A percentile compares a stretch with the other conserved stretches of the same genome.
Evolutionary conservation across 2,329 filamentous ascomycete genomes (phyloP).

Genomic region (Fusarium poae): DNA sequence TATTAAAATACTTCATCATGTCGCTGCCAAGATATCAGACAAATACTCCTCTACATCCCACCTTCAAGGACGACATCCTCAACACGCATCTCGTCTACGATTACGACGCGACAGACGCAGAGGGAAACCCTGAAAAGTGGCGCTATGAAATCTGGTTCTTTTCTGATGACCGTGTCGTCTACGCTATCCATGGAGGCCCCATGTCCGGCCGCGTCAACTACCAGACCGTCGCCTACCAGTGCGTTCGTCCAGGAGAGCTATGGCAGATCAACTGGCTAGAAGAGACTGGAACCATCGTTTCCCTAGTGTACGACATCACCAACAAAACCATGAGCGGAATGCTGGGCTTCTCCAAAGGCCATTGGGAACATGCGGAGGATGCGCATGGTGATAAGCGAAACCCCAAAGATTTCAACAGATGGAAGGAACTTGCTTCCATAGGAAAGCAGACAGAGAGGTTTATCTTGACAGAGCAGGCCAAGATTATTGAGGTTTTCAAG

Average conservation of each 20-base stretch:
- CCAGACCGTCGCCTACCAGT: conserved; percentile 68
- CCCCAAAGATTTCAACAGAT: conserved; percentile 62
- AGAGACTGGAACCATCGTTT: conserved; percentile 69
- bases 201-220: conserved; percentile 69
- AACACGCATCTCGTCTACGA: conserved; percentile 70
- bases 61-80: conserved; percentile 61
- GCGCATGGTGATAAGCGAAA: conserved; percentile 70
- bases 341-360: conserved; percentile 66
- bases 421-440: conserved; percentile 62
- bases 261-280: conserved; percentile 74
- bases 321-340: conserved; percentile 64
- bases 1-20: conserved; percentile 18
- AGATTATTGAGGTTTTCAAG: conserved; percentile 63
- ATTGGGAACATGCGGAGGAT: conserved; percentile 65
- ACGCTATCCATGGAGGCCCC: conserved; percentile 70
- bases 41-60: conserved; percentile 46
- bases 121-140: conserved; percentile 69
- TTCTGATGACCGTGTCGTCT: conserved; percentile 66
- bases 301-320: conserved; percentile 67
- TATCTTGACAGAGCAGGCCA: conserved; percentile 67
- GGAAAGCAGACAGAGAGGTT: conserved; percentile 64
- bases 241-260: conserved; percentile 67
- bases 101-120: conserved; percentile 62
- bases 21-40: conserved; percentile 44
- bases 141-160: conserved; percentile 73